Percentiles rank a stretch among this genome's conserved stretches.
Conservation (phyloP, 305 asterid genomes). For the Caryopteris hybrid region DNA sequence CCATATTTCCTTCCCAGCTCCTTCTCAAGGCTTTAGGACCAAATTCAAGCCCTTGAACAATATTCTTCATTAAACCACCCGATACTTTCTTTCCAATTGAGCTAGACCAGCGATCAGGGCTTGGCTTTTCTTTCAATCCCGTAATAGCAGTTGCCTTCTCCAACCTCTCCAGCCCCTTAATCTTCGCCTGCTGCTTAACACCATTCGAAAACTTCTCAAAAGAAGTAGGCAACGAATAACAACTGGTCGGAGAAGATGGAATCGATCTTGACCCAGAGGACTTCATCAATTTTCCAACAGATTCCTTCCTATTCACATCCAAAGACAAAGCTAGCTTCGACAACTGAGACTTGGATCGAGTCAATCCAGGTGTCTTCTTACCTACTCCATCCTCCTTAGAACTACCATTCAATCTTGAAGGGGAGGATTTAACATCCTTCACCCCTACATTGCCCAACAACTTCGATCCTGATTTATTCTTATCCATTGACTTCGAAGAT, state of each 20-base stretch:
- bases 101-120: constrained; percentile 45
- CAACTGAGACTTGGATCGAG: constrained; percentile 80
- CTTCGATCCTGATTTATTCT: constrained; percentile 34
- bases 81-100: constrained; percentile 41
- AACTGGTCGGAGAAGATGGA: constrained; percentile 91
- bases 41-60: constrained; percentile 64
- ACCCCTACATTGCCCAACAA: constrained; percentile 21
- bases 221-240: constrained; percentile 87
- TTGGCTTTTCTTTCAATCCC: constrained; percentile 52
- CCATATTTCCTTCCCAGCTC: constrained; percentile 98
- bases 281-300: constrained; percentile 48
- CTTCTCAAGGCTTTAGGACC: constrained; percentile 90
- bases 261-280: constrained; percentile 74
- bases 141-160: constrained; percentile 44
- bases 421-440: constrained; percentile 43
- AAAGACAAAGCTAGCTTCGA: constrained; percentile 56
- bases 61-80: constrained; percentile 54
- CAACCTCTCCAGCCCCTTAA: constrained; percentile 69
- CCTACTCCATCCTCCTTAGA: constrained; percentile 49
- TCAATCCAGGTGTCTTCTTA: constrained; percentile 47
- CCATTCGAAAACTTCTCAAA: constrained; percentile 90
- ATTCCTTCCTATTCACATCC: constrained; percentile 54
- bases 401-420: constrained; percentile 34
- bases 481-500: constrained; percentile 39
- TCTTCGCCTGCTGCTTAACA: constrained; percentile 71